phyloP scores from a whole-genome alignment of 331 rosid genomes.

The Erythrophleum ivorense region DNA sequence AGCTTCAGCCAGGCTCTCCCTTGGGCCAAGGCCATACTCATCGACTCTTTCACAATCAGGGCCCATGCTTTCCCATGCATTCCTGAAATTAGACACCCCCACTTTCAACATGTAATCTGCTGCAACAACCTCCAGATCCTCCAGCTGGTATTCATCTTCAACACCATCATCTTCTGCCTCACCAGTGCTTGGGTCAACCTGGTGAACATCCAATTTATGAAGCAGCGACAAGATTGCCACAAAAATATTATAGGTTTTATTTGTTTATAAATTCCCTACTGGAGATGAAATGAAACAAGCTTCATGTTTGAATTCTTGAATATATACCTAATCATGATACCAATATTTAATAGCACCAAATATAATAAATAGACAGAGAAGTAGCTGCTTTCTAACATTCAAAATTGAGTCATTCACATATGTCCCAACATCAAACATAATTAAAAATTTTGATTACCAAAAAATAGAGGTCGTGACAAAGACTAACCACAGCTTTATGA shows the following conservation, averaged over 20 bases:
- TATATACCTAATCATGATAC: slow-evolving; percentile 13
- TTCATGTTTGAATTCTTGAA: slow-evolving; percentile 5
- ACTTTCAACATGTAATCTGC: slow-evolving; percentile 92
- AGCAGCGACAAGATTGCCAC: slow-evolving; percentile 30
- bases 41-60: slow-evolving; percentile 82
- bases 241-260: slow-evolving; percentile 24
- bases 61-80: slow-evolving; percentile 96
- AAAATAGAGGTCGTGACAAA: neutral
- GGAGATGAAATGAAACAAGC: slow-evolving; percentile 33
- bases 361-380: neutral
- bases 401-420: neutral
- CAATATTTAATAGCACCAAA: neutral
- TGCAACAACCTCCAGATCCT: slow-evolving; percentile 90
- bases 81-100: slow-evolving; percentile 87
- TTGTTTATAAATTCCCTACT: slow-evolving; percentile 3
- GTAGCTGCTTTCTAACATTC: neutral
- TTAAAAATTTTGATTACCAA: neutral
- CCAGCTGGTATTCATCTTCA: slow-evolving; percentile 98
- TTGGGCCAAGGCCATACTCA: slow-evolving; percentile 95
- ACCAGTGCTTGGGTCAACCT: slow-evolving; percentile 93
- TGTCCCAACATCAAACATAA: neutral
- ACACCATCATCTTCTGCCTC: slow-evolving; percentile 95
- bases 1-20: slow-evolving; percentile 95
- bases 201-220: slow-evolving; percentile 43
- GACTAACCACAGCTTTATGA: slow-evolving; percentile 11